Evolutionary conservation across 1,284 basidiomycete genomes (phyloP).

Genomic region (Ustilago xerochloae): DNA sequence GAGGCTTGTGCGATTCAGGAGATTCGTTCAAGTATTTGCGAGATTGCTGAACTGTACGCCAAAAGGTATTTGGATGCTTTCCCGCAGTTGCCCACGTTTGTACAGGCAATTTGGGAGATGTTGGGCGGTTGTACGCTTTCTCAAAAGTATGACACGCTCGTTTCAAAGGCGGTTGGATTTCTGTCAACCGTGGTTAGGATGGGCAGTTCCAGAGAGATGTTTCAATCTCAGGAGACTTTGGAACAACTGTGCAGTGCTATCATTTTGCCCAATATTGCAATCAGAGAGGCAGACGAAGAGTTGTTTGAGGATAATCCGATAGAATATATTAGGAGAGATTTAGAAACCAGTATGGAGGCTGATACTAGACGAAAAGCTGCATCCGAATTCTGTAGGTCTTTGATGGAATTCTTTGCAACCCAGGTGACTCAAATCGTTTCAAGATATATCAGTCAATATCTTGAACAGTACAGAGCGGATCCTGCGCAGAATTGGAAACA

Average conservation of each 20-base stretch:
- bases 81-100: constrained; percentile 81
- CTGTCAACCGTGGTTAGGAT: constrained; percentile 84
- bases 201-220: constrained; percentile 74
- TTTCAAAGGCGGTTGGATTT: constrained; percentile 91
- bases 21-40: constrained; percentile 88
- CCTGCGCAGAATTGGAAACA: constrained; percentile 84
- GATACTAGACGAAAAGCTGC: constrained; percentile 90
- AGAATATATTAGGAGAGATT: constrained; percentile 91
- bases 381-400: constrained; percentile 87
- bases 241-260: constrained; percentile 87
- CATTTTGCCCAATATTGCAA: constrained; percentile 88
- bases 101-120: constrained; percentile 91
- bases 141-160: constrained; percentile 85
- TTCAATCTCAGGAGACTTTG: constrained; percentile 77
- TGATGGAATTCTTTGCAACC: constrained; percentile 82
- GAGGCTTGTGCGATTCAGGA: constrained; percentile 87
- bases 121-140: constrained; percentile 79
- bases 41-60: constrained; percentile 91
- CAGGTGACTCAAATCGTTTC: constrained; percentile 88
- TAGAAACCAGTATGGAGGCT: constrained; percentile 74
- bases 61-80: constrained; percentile 92
- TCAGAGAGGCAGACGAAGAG: constrained; percentile 90
- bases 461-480: constrained; percentile 75
- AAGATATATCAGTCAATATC: constrained; percentile 81
- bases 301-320: constrained; percentile 97